These are phyloP conservation scores for Emiliania huxleyi DNA, from an alignment of 78 protist species.

Conservation along the genomic window DNA sequence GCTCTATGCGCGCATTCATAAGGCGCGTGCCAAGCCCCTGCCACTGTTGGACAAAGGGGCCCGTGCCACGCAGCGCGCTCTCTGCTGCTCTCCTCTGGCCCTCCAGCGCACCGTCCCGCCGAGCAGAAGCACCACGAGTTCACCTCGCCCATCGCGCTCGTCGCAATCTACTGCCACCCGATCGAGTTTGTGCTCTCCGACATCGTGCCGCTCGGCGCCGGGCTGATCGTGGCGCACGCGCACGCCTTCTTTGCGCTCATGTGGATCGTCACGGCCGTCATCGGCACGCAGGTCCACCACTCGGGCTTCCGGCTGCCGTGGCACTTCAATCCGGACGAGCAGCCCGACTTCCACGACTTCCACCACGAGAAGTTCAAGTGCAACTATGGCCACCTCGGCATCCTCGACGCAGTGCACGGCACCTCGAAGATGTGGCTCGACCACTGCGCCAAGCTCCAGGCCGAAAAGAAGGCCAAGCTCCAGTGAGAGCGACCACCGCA, in stretches of 20 bases:
- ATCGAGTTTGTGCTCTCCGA: neutral
- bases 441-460: too few relatives aligned
- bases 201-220: neutral
- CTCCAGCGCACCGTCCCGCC: too few relatives aligned
- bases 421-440: too few relatives aligned
- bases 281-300: too few relatives aligned
- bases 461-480: too few relatives aligned
- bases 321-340: neutral
- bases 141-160: neutral
- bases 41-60: too few relatives aligned
- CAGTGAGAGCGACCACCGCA: too few relatives aligned
- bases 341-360: slow-evolving; percentile 9
- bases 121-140: neutral
- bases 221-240: neutral
- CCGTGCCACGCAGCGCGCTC: too few relatives aligned
- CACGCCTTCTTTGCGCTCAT: neutral
- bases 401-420: neutral
- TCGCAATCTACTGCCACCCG: neutral
- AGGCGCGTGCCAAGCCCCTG: too few relatives aligned
- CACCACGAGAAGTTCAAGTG: neutral
- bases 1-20: neutral
- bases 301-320: neutral
- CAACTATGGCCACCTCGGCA: neutral
- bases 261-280: neutral
- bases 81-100: too few relatives aligned